Percentiles rank a stretch among this genome's conserved stretches.
phyloP scores from a whole-genome alignment of 169 alveolate genomes.

The Cytauxzoon felis region DNA sequence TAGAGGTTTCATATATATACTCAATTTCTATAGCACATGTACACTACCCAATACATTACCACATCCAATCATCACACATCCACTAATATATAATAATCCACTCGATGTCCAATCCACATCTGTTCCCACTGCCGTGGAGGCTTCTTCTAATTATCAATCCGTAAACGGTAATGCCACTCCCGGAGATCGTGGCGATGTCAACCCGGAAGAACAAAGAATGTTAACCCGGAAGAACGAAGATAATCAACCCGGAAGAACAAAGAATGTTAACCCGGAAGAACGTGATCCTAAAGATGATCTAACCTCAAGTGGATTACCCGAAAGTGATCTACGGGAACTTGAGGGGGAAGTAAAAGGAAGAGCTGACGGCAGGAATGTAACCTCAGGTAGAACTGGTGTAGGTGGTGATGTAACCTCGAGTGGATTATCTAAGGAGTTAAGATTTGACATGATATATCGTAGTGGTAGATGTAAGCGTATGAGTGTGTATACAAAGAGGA shows the following conservation, averaged over 20 bases:
- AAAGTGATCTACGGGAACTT: neutral
- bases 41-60: neutral
- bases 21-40: conserved; percentile 25
- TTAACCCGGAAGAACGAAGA: no score
- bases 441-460: no score
- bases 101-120: no score
- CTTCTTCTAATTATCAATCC: no score
- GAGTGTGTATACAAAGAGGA: conserved; percentile 29
- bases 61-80: neutral
- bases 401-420: neutral
- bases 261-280: no score
- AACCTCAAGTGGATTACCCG: neutral
- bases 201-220: no score
- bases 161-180: no score
- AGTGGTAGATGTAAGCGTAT: conserved; percentile 12
- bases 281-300: neutral
- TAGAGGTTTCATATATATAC: conserved; percentile 39
- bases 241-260: no score
- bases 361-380: no score
- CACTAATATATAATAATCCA: neutral
- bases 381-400: conserved; percentile 1
- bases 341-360: neutral
- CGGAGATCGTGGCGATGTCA: no score
- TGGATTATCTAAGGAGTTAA: no score
- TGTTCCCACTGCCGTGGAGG: no score